Conservation (phyloP, 148 eudicot species). For the Talinum fruticosum region DNA sequence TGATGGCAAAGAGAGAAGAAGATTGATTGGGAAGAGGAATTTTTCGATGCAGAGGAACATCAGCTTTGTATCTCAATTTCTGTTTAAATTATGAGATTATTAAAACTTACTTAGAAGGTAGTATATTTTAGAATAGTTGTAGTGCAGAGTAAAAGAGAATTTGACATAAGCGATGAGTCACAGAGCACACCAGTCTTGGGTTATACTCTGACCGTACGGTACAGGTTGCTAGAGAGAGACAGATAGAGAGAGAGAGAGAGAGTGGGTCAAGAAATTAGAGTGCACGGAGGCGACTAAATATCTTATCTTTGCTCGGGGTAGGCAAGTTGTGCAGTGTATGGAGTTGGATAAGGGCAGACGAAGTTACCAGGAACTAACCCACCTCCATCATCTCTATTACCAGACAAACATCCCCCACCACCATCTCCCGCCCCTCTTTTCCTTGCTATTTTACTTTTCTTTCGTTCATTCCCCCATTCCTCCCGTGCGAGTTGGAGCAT, state of each 20-base stretch:
- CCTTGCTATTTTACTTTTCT: background rate
- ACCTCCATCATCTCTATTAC: background rate
- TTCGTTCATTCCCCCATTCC: background rate
- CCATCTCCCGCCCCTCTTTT: background rate
- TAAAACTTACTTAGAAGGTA: too few species aligned
- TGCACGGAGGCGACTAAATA: background rate
- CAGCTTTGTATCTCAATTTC: too few species aligned
- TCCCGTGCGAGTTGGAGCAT: too few species aligned
- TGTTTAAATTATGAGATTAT: too few species aligned
- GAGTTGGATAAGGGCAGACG: slow-evolving; percentile 4
- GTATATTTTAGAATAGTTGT: too few species aligned
- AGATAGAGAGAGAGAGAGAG: background rate
- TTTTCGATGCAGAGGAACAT: too few species aligned
- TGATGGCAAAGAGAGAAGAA: too few species aligned
- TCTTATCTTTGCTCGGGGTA: background rate
- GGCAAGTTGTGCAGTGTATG: background rate
- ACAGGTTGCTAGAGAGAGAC: too few species aligned
- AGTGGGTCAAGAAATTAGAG: background rate
- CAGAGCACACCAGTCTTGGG: too few species aligned
- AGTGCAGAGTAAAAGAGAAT: background rate
- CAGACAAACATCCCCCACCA: background rate
- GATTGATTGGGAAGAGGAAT: too few species aligned
- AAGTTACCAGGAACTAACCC: background rate
- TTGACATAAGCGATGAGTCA: background rate
- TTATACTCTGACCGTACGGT: too few species aligned